Evolutionary conservation across 2,329 filamentous ascomycete species (phyloP).

Genomic region (Alternaria sp.): DNA sequence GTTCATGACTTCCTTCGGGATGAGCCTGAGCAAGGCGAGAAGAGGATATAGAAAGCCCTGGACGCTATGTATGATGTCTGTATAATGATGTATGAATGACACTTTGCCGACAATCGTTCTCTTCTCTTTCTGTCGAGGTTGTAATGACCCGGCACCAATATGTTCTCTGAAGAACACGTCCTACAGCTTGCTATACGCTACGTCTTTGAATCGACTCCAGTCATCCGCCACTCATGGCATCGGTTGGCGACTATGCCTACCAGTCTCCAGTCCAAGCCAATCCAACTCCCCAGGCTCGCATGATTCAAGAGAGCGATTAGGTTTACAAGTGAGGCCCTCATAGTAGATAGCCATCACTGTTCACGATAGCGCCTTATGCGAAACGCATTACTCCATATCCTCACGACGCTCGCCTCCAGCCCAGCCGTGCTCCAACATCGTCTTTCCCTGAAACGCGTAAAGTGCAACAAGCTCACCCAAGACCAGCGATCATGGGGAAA

Average conservation of each 20-base stretch:
- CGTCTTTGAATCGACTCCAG: neutral
- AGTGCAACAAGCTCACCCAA: neutral
- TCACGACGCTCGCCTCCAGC: neutral
- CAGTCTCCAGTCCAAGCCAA: neutral
- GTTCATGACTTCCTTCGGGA: constrained; percentile 22
- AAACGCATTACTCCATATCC: neutral
- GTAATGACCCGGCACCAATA: neutral
- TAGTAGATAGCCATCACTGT: neutral
- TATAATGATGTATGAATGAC: neutral
- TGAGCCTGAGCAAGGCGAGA: constrained; percentile 6
- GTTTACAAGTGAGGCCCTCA: neutral
- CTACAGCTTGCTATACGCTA: neutral
- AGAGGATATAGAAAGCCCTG: neutral
- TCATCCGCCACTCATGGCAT: neutral
- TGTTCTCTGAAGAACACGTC: neutral
- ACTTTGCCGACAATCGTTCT: neutral
- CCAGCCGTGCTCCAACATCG: neutral
- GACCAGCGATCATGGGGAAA: neutral
- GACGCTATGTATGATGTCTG: neutral
- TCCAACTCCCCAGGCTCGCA: neutral
- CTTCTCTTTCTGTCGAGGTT: no score
- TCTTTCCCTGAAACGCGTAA: neutral
- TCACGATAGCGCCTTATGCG: neutral
- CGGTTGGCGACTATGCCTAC: neutral
- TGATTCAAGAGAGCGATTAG: neutral